phyloP scores from a whole-genome alignment of 805 yeast genomes.

The Ogataea salicorniae region DNA sequence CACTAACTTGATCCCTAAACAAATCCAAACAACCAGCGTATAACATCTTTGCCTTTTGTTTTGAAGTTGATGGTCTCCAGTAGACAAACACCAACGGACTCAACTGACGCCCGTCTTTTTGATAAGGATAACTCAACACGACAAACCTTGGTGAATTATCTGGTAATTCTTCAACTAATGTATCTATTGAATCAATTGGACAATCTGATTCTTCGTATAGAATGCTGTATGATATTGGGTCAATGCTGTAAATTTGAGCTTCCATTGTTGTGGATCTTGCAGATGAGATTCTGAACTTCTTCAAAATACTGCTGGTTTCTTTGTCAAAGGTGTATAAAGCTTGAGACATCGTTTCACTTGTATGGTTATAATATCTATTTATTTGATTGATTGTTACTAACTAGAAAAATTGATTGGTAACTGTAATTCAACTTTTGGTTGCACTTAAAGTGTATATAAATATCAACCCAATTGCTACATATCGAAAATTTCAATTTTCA shows the following conservation, averaged over 20 bases:
- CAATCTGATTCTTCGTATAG: slow-evolving; percentile 35
- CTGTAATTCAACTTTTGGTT: too few species aligned
- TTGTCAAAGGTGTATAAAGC: slow-evolving; percentile 59
- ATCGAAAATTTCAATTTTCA: too few species aligned
- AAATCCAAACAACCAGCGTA: slow-evolving; percentile 89
- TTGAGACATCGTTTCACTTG: slow-evolving; percentile 32
- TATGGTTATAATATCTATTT: not conserved
- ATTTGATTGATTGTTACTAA: too few species aligned
- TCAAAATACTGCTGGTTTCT: slow-evolving; percentile 53
- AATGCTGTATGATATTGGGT: slow-evolving; percentile 48
- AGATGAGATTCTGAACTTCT: slow-evolving; percentile 69
- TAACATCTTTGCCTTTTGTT: slow-evolving; percentile 76
- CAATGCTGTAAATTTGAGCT: slow-evolving; percentile 59
- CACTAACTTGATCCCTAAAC: slow-evolving; percentile 74
- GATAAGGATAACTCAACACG: slow-evolving; percentile 70
- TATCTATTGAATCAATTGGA: slow-evolving; percentile 35
- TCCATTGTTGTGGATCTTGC: slow-evolving; percentile 58
- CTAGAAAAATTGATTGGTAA: too few species aligned
- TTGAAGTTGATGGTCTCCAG: slow-evolving; percentile 84
- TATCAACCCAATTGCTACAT: too few species aligned
- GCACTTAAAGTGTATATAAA: too few species aligned
- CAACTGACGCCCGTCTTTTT: slow-evolving; percentile 66
- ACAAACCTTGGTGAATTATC: slow-evolving; percentile 76
- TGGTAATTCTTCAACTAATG: slow-evolving; percentile 67
- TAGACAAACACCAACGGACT: slow-evolving; percentile 77